Conservation (phyloP, 306 rosid genomes). For the Citrullus amarus region DNA sequence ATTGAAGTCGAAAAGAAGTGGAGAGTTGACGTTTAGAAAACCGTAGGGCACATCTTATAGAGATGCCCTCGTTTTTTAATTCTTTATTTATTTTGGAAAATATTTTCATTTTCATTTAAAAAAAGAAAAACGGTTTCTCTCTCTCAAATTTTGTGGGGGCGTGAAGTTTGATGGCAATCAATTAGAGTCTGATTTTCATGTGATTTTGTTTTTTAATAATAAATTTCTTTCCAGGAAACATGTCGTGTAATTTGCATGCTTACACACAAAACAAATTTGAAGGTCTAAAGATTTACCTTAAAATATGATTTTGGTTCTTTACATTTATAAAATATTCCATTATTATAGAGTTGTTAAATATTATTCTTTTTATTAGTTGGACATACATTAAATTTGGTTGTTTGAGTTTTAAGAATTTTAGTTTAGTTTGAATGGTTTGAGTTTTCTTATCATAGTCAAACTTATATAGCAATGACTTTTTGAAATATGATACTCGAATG, state of each 20-base stretch:
- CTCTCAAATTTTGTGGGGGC: neutral
- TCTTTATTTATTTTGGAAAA: neutral
- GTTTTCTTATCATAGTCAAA: no score
- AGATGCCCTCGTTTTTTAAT: neutral
- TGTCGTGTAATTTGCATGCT: neutral
- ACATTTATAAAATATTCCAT: no score
- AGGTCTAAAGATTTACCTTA: neutral
- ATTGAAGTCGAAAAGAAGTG: neutral
- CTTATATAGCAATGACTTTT: no score
- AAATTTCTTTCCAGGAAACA: no score
- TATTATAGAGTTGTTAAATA: no score
- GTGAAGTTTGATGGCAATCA: neutral
- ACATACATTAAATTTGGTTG: no score
- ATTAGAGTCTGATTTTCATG: neutral
- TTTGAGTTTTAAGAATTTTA: no score
- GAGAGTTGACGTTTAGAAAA: neutral
- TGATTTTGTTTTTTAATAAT: no score
- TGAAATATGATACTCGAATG: no score
- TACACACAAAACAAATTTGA: neutral
- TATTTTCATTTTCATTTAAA: neutral
- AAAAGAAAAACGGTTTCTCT: no score
- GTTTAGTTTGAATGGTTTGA: no score
- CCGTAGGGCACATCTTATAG: conserved; percentile 8
- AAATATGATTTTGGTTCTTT: neutral
- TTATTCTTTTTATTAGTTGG: no score